Percentiles rank a stretch among this genome's conserved stretches.
These are phyloP conservation scores for Dactylellina cionopaga DNA, from an alignment of 2,329 filamentous ascomycete species.

Conservation along the genomic window DNA sequence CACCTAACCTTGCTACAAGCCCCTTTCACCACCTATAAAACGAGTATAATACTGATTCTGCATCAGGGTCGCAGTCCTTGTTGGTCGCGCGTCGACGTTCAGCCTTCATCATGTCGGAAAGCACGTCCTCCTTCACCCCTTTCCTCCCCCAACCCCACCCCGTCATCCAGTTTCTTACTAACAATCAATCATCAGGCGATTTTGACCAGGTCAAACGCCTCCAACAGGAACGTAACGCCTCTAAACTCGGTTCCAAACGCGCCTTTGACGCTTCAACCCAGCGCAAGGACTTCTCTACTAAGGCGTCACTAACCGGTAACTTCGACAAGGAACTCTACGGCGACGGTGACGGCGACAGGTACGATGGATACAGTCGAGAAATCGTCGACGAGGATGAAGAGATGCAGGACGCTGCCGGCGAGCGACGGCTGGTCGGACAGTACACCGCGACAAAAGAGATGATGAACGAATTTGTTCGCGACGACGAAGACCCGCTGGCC, in stretches of 20 bases:
- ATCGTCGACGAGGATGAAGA: slow-evolving; percentile 83
- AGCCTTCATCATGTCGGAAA: slow-evolving; percentile 40
- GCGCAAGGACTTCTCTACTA: slow-evolving; percentile 83
- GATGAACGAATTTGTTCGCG: slow-evolving; percentile 91
- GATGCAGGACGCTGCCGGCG: slow-evolving; percentile 77
- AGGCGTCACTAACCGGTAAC: slow-evolving; percentile 87
- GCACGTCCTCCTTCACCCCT: slow-evolving; percentile 16
- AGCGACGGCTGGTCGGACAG: slow-evolving; percentile 84
- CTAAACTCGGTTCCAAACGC: slow-evolving; percentile 75
- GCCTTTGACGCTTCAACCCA: slow-evolving; percentile 81
- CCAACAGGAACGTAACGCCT: slow-evolving; percentile 90
- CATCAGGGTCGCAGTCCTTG: slow-evolving; percentile 26
- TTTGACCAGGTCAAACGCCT: slow-evolving; percentile 88
- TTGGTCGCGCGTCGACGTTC: slow-evolving; percentile 31
- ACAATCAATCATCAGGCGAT: slow-evolving; percentile 68
- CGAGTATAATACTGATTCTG: slow-evolving; percentile 31
- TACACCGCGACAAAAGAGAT: slow-evolving; percentile 93
- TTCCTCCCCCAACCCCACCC: not conserved
- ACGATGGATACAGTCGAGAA: slow-evolving; percentile 87
- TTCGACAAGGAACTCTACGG: slow-evolving; percentile 87
- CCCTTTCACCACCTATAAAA: not conserved
- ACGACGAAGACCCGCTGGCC: slow-evolving; percentile 89
- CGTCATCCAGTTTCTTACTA: too few relatives aligned
- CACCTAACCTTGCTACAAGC: slow-evolving; percentile 3
- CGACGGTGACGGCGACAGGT: slow-evolving; percentile 82